Evolutionary conservation across 179 eudicot species (phyloP).

Genomic region (Nepenthes alata): DNA sequence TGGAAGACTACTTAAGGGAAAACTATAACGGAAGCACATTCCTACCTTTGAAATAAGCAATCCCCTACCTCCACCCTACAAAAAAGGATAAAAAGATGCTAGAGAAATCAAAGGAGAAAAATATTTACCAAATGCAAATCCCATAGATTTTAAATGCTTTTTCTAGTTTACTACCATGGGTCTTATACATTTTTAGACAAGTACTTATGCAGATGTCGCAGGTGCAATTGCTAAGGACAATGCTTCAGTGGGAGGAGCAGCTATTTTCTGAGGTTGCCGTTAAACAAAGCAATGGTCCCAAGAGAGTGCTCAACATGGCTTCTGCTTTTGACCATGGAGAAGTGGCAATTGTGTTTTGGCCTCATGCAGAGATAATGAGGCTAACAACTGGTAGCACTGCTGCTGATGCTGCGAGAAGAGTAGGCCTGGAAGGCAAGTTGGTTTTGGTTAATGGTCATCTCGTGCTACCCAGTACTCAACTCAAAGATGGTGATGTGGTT

Average conservation of each 20-base stretch:
- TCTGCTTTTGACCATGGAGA: constrained; percentile 38
- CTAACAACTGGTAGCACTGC: constrained; percentile 80
- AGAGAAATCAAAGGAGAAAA: too few species aligned
- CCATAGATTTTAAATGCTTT: too few species aligned
- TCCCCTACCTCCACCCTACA: too few species aligned
- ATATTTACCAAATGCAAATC: too few species aligned
- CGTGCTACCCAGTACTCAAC: constrained; percentile 62
- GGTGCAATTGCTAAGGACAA: constrained; percentile 78
- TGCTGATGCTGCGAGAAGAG: constrained; percentile 85
- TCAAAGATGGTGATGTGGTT: constrained; percentile 88
- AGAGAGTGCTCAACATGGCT: constrained; percentile 7
- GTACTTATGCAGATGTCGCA: constrained; percentile 4
- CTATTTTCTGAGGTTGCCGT: constrained; percentile 54
- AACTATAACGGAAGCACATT: too few species aligned
- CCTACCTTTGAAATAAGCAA: too few species aligned
- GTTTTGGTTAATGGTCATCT: constrained; percentile 74
- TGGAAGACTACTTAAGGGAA: too few species aligned
- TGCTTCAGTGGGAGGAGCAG: constrained; percentile 96
- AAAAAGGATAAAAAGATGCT: too few species aligned
- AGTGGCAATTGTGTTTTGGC: constrained; percentile 80
- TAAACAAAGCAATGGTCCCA: constrained; percentile 12
- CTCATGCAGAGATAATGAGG: constrained; percentile 73
- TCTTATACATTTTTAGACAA: not conserved
- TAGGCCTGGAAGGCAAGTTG: constrained; percentile 57
- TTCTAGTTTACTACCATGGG: too few species aligned